Conservation (phyloP, 345 rosid genomes). For the Aethionema arabicum region DNA sequence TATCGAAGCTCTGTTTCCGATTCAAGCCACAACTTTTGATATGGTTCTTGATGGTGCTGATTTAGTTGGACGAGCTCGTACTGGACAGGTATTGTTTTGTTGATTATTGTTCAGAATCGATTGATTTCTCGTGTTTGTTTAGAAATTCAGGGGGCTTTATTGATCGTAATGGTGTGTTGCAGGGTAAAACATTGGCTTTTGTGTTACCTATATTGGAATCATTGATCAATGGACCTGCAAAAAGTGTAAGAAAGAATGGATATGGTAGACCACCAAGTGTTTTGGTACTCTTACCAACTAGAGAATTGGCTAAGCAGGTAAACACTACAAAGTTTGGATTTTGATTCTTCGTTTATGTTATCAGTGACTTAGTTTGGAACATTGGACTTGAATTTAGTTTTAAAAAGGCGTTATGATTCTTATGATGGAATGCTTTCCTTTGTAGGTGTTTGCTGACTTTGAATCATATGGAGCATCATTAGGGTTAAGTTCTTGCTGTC, state of each 20-base stretch:
- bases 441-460: conserved; percentile 76
- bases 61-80: conserved; percentile 92
- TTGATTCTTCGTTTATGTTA: no score
- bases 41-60: conserved; percentile 75
- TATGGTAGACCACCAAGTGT: conserved; percentile 85
- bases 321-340: not conserved
- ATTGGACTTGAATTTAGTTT: no score
- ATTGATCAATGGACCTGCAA: conserved; percentile 64
- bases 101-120: not conserved
- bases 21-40: conserved; percentile 82
- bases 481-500: conserved; percentile 76
- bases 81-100: conserved; percentile 68
- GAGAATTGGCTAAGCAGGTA: conserved; percentile 96
- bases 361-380: no score
- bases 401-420: no score
- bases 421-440: conserved; percentile 3
- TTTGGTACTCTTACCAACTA: conserved; percentile 87
- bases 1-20: conserved; percentile 80
- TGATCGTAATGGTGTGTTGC: conserved; percentile 31
- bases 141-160: not conserved
- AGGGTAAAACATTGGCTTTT: conserved; percentile 98
- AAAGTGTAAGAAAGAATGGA: conserved; percentile 61
- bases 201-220: conserved; percentile 95
- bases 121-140: not conserved
- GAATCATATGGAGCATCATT: conserved; percentile 75